Conservation (phyloP, 129 eudicot species). For the Pseudognaphalium luteoalbum region DNA sequence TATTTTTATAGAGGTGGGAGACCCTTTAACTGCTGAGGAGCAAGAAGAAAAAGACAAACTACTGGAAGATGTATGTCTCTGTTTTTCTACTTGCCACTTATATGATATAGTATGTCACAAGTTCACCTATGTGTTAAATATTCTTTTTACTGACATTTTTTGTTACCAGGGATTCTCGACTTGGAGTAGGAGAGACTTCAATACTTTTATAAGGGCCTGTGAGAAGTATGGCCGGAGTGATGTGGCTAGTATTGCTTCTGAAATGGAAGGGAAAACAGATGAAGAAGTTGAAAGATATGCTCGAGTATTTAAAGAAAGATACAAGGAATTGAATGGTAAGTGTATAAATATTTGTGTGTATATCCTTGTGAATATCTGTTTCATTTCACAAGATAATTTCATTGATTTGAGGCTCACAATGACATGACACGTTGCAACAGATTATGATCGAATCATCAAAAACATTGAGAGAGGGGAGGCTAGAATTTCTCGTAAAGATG, state of each 20-base stretch:
- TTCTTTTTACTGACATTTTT: constrained; percentile 5
- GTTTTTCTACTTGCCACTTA: not conserved
- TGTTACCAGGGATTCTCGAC: constrained; percentile 74
- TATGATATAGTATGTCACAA: not conserved
- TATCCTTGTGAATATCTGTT: not conserved
- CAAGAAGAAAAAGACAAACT: constrained; percentile 90
- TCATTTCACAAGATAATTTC: not conserved
- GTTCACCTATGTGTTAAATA: not conserved
- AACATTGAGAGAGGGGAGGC: constrained; percentile 99
- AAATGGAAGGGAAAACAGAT: constrained; percentile 93
- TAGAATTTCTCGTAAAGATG: constrained; percentile 92
- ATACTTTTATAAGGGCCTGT: constrained; percentile 90
- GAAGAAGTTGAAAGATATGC: constrained; percentile 98
- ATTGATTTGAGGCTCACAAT: constrained; percentile 3
- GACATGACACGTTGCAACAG: constrained; percentile 38
- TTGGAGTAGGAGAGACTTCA: constrained; percentile 94
- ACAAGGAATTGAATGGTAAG: constrained; percentile 88
- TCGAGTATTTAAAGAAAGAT: constrained; percentile 87
- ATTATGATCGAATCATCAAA: constrained; percentile 90
- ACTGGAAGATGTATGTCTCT: constrained; percentile 67
- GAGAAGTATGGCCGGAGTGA: constrained; percentile 93
- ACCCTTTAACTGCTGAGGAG: constrained; percentile 97
- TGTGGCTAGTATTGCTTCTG: constrained; percentile 72
- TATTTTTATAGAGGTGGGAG: constrained; percentile 57
- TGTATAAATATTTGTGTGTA: not conserved